Conservation (phyloP, 148 eudicot genomes). For the Fagopyrum esculentum region DNA sequence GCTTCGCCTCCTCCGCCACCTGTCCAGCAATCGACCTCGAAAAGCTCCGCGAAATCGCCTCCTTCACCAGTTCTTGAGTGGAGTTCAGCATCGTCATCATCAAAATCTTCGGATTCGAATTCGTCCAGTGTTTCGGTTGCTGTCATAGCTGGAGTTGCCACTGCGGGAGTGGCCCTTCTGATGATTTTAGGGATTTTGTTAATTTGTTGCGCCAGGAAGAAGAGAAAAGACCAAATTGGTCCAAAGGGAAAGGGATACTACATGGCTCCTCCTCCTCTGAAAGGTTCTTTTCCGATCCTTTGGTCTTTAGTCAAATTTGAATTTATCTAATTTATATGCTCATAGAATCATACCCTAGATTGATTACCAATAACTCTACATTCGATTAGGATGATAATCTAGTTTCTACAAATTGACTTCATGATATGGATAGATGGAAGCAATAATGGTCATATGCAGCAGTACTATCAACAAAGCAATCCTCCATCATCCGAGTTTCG, state of each 20-base stretch:
- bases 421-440: conserved; percentile 39
- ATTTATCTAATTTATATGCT: background rate
- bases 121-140: background rate
- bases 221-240: background rate
- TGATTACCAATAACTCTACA: too few relatives aligned
- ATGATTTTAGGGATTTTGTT: conserved; percentile 7
- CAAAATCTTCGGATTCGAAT: background rate
- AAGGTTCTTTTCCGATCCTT: background rate
- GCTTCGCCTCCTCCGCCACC: background rate
- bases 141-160: background rate
- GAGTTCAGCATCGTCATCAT: background rate
- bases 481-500: conserved; percentile 39
- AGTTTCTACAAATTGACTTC: background rate
- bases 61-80: background rate
- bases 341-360: background rate
- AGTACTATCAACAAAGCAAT: conserved; percentile 23
- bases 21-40: background rate
- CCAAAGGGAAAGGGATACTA: background rate
- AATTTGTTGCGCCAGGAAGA: conserved; percentile 5
- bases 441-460: conserved; percentile 6
- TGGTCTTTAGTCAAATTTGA: background rate
- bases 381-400: background rate
- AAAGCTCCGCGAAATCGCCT: background rate
- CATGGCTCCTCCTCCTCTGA: background rate
- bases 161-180: background rate